These are phyloP conservation scores for Kwoniella bestiolae DNA, from an alignment of 768 basidiomycete genomes.

Conservation along the genomic window DNA sequence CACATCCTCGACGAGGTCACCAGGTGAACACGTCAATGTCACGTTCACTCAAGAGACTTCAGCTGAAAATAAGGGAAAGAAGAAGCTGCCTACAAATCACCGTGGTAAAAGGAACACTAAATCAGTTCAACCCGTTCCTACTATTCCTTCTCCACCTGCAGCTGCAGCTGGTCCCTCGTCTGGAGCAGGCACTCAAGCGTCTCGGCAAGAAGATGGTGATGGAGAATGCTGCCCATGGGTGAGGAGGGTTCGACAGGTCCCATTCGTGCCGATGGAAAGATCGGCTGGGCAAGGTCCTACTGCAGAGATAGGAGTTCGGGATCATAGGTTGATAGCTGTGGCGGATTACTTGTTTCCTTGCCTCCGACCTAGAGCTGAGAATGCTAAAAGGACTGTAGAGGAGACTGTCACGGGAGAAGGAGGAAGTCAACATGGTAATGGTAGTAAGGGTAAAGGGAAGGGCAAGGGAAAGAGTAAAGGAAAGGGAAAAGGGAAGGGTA, in stretches of 20 bases:
- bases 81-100: no score
- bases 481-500: neutral
- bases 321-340: neutral
- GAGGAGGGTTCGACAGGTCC: neutral
- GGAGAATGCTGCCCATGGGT: neutral
- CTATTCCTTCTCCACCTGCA: neutral
- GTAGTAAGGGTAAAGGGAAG: neutral
- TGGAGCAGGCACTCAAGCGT: neutral
- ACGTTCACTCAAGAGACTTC: no score
- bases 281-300: neutral
- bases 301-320: neutral
- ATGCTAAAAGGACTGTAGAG: neutral
- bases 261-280: neutral
- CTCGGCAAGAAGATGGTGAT: neutral
- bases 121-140: no score
- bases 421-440: neutral
- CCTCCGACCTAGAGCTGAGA: neutral
- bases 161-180: neutral
- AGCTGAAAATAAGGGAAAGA: no score
- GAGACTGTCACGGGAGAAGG: neutral
- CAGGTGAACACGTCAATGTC: neutral
- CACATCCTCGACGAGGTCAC: neutral
- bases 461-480: neutral
- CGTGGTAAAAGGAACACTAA: no score
- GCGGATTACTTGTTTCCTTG: neutral